Percentiles rank a stretch among this genome's conserved stretches.
phyloP scores from a whole-genome alignment of 164 flowering plant genomes.

The Liriodendron chinense region DNA sequence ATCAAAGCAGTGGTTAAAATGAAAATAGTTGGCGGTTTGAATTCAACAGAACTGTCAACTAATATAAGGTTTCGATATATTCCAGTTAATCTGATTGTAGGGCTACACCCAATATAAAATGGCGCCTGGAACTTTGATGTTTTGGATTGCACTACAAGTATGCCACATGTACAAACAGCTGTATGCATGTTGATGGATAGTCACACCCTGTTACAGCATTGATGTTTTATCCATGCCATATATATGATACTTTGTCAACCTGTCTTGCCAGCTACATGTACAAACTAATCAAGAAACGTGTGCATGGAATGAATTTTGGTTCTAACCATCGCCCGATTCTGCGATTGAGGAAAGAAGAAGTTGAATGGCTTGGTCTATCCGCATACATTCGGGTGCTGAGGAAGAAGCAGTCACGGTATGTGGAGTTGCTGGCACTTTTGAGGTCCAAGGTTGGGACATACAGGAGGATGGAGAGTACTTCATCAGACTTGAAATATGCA shows the following conservation, averaged over 20 bases:
- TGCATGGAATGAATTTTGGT: conserved; percentile 27
- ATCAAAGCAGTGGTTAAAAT: too few relatives aligned
- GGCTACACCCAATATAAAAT: not conserved
- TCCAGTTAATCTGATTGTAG: not conserved
- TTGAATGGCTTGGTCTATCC: conserved; percentile 76
- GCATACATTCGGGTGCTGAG: conserved; percentile 60
- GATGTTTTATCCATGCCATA: not conserved
- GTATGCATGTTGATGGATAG: not conserved
- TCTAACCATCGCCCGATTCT: conserved; percentile 40
- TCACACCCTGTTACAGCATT: not conserved
- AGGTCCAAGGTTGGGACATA: conserved; percentile 34
- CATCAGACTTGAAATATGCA: conserved; percentile 48
- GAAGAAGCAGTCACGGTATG: conserved; percentile 65
- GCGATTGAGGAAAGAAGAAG: conserved; percentile 46
- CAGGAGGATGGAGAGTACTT: conserved; percentile 10
- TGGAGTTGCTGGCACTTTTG: conserved; percentile 43
- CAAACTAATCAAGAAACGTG: conserved; percentile 51
- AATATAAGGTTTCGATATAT: too few relatives aligned
- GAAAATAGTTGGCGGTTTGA: too few relatives aligned
- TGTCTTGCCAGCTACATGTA: conserved; percentile 52
- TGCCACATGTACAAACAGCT: not conserved
- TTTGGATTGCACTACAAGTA: not conserved
- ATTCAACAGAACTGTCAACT: too few relatives aligned
- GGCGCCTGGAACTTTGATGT: not conserved
- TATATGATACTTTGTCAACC: too few relatives aligned